Evolutionary conservation across 1,139 yeast genomes (phyloP).

Genomic region (Geotrichum aggregatum): DNA sequence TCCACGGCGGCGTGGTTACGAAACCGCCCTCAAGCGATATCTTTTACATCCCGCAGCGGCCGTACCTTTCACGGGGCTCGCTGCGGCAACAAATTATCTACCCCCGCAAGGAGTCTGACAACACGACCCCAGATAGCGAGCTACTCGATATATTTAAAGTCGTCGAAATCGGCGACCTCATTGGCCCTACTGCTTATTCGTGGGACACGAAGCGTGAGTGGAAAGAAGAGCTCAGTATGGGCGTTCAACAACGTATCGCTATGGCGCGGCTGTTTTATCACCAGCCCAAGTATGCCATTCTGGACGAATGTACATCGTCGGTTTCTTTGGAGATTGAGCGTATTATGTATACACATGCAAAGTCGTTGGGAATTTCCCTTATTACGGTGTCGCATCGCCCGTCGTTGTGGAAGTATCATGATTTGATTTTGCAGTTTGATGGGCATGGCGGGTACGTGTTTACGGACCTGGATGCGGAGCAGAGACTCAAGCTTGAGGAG

Average conservation of each 20-base stretch:
- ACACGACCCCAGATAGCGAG: conserved; percentile 57
- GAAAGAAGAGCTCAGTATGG: conserved; percentile 83
- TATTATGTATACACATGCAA: conserved; percentile 83
- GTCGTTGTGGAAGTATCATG: conserved; percentile 90
- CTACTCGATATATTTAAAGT: conserved; percentile 56
- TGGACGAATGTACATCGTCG: conserved; percentile 94
- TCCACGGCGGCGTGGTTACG: conserved; percentile 53
- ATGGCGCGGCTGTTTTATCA: conserved; percentile 92
- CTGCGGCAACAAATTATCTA: conserved; percentile 85
- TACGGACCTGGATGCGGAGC: conserved; percentile 63
- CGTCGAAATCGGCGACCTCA: conserved; percentile 38
- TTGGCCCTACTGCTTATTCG: conserved; percentile 20
- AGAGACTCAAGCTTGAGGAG: conserved; percentile 64
- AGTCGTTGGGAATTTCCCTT: conserved; percentile 71
- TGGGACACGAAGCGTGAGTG: conserved; percentile 74
- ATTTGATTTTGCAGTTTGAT: conserved; percentile 74
- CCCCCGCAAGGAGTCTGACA: conserved; percentile 68
- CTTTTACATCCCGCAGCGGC: conserved; percentile 89
- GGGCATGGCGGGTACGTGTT: conserved; percentile 76
- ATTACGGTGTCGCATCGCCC: conserved; percentile 91
- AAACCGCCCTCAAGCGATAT: conserved; percentile 68
- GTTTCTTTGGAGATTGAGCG: conserved; percentile 90
- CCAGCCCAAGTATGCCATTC: conserved; percentile 84
- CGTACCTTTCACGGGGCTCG: conserved; percentile 72
- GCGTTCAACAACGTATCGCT: conserved; percentile 90